Evolutionary conservation across 164 flowering plant species (phyloP).

Genomic region (Saururus chinensis): DNA sequence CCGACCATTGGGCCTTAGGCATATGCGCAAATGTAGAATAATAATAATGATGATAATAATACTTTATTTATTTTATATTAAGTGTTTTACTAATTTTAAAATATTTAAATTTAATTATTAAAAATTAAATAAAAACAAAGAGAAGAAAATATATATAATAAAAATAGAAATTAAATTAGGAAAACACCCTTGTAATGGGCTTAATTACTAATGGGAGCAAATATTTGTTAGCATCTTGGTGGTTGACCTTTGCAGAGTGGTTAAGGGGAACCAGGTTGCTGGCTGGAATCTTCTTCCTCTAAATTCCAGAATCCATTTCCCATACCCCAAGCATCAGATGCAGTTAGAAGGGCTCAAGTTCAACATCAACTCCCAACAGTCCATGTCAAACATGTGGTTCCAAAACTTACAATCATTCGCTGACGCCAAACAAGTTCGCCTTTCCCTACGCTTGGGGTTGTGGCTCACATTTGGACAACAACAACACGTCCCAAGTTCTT

Average conservation of each 20-base stretch:
- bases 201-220: too few species aligned
- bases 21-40: too few species aligned
- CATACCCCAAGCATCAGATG: not conserved
- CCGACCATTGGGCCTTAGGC: too few species aligned
- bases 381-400: not conserved
- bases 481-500: not conserved
- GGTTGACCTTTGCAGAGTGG: not conserved
- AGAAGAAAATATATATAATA: too few species aligned
- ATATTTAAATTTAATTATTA: too few species aligned
- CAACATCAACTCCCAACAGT: not conserved
- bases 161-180: too few species aligned
- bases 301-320: not conserved
- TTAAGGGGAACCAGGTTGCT: not conserved
- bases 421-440: not conserved
- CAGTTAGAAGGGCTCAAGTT: not conserved
- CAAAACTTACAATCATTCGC: not conserved
- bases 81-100: too few species aligned
- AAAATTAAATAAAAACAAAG: too few species aligned
- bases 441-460: not conserved
- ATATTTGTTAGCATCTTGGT: too few species aligned
- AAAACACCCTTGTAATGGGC: too few species aligned
- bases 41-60: too few species aligned
- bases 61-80: too few species aligned
- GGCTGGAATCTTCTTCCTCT: not conserved
- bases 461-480: not conserved